Evolutionary conservation across 2,329 filamentous ascomycete species (phyloP), one percentile per base, ranked within the genome.

Genomic region (Colletotrichum sp.): DNA sequence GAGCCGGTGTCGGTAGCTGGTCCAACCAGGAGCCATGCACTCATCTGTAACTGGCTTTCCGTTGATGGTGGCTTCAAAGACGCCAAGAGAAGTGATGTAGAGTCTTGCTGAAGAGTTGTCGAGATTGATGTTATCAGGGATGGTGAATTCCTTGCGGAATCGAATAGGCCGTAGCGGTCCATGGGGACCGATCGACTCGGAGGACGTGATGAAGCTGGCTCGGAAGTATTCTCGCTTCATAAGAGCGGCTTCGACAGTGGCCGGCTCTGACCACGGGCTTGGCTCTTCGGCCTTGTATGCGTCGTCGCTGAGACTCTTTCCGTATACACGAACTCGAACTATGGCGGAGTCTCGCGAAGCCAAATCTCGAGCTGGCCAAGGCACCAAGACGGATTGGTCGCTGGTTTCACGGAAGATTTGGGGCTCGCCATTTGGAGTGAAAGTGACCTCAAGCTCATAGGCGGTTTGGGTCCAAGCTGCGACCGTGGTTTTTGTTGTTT

Each of bases 21-120:
- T 85, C 85, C 87, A 89, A 1, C 87, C 86, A 0, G 87, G 87
- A n/a, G 86, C 83, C 81, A 87, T 80, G 36, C 76, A 74, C 34
- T 79, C 73, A 60, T 83, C 81, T 0, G 80, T 81, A 4, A 85
- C 81, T 9, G 72, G 76, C 24, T 77, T 76, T 3, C 85, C 85
- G 74, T 88, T 87, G 74, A 88, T 82, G 13, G 80, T 82, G 1
- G 81, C 84, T n/a, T 81, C 78, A 74, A 84, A 87, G 4, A 86
- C 80, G 6, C 85, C 85, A 18, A 83, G 78, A 2, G 81, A 81
- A 1, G 85, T 85, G 67, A 85, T 80, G 71, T 86, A 86, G 3
- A 86, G 76, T 13, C 82, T 77, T 3, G 83, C 83, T 28, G 68
- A 36, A 44, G 18, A n/a, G 10, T 0, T n/a, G 1, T 15, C 5